These are phyloP conservation scores for Moniliella sp. DNA, from an alignment of 1,284 basidiomycete species.

Conservation along the genomic window DNA sequence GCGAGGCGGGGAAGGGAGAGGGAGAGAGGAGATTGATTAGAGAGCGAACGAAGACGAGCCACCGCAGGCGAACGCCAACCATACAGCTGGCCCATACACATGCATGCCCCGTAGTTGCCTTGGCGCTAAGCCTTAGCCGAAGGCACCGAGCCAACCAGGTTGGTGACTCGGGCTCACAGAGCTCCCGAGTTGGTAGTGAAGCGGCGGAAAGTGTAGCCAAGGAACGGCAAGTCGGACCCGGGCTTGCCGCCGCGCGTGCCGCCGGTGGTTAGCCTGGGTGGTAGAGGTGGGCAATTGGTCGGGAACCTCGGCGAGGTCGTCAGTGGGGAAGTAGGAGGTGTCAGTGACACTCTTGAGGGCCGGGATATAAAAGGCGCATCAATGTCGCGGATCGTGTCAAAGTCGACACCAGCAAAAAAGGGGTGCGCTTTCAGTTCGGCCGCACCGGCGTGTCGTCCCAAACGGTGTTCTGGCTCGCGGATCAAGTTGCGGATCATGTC, in stretches of 20 bases:
- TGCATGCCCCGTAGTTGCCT: no score
- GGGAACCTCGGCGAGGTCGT: conserved; percentile 64
- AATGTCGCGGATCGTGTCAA: conserved; percentile 68
- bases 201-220: conserved; percentile 30
- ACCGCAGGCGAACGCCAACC: no score
- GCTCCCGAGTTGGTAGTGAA: no score
- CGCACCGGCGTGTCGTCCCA: conserved; percentile 52
- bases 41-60: no score
- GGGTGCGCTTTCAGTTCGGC: conserved; percentile 79
- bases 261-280: no score
- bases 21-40: no score
- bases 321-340: conserved; percentile 88
- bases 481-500: conserved; percentile 66
- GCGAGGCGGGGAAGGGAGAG: no score
- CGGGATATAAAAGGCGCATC: conserved; percentile 87
- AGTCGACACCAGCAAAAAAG: conserved; percentile 90
- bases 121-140: no score
- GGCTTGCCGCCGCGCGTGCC: conserved; percentile 16
- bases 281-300: no score
- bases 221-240: conserved; percentile 27
- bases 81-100: no score
- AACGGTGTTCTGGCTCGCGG: conserved; percentile 77
- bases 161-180: no score
- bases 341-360: conserved; percentile 63
- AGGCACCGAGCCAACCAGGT: no score